These are phyloP conservation scores for Dentipellis fragilis DNA, from an alignment of 768 basidiomycete genomes.

Conservation along the genomic window DNA sequence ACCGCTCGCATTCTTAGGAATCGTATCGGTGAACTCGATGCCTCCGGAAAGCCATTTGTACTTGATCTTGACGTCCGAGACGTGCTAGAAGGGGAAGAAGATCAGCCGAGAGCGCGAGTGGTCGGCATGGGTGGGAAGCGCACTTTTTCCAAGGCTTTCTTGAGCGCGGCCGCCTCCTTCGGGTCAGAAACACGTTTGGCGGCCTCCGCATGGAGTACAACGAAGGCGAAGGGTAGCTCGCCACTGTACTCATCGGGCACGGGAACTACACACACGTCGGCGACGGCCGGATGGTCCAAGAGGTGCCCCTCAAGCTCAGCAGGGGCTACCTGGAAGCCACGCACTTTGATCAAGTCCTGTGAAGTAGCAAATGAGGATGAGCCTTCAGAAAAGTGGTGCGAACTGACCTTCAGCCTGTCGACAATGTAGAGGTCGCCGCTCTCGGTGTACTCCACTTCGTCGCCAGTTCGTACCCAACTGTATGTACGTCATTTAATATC, in stretches of 20 bases:
- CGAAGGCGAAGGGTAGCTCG: conserved; percentile 64
- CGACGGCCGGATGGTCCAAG: conserved; percentile 47
- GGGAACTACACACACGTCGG: conserved; percentile 57
- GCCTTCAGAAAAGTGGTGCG: not conserved
- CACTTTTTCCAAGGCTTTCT: conserved; percentile 8
- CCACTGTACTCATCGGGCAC: conserved; percentile 62
- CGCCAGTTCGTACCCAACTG: conserved; percentile 64
- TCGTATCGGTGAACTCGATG: conserved; percentile 25
- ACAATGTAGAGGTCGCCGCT: conserved; percentile 49
- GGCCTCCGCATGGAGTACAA: conserved; percentile 32
- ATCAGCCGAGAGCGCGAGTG: no score
- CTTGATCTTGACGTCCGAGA: conserved; percentile 20
- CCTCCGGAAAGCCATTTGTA: conserved; percentile 31
- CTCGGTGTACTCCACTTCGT: conserved; percentile 45
- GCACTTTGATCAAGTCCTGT: conserved; percentile 60
- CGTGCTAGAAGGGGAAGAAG: conserved; percentile 13
- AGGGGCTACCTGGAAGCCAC: conserved; percentile 67
- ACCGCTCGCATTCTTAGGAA: conserved; percentile 24
- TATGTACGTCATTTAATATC: not conserved
- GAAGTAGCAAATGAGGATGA: conserved; percentile 10
- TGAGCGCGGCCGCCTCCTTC: conserved; percentile 2
- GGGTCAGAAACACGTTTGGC: conserved; percentile 1
- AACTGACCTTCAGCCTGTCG: conserved; percentile 46
- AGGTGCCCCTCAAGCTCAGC: conserved; percentile 63
- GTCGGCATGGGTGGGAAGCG: not conserved